Conservation (phyloP, 2,329 filamentous ascomycete genomes). For the Botrytis hyacinthi region DNA sequence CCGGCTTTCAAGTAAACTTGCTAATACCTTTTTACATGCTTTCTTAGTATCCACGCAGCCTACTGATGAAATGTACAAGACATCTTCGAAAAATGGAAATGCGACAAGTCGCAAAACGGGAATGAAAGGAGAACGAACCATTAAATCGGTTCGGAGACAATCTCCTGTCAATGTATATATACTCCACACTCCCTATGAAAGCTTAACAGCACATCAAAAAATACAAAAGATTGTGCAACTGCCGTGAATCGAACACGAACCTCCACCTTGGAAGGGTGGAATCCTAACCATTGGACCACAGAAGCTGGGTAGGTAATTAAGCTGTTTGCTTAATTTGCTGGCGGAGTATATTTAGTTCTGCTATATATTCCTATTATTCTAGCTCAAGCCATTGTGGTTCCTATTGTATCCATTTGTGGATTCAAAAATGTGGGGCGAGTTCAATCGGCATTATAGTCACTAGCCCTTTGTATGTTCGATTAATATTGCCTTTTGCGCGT, state of each 20-base stretch:
- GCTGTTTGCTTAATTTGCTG: not conserved
- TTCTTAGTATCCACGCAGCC: not conserved
- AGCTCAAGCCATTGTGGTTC: not conserved
- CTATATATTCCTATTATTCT: not conserved
- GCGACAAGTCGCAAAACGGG: not conserved
- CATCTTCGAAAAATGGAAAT: not conserved
- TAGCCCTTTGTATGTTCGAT: not conserved
- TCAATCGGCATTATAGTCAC: not conserved
- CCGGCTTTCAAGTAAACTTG: not conserved
- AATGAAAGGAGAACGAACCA: not conserved
- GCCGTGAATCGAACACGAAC: conserved; percentile 1
- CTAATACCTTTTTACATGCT: not conserved
- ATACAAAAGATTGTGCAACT: not conserved
- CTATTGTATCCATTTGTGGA: not conserved
- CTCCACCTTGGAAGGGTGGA: not conserved
- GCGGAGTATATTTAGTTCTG: rapidly evolving
- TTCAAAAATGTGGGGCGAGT: not conserved
- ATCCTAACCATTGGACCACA: conserved; percentile 1
- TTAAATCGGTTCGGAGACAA: not conserved
- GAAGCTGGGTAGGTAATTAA: not conserved
- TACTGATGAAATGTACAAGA: not conserved
- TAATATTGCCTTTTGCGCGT: not conserved
- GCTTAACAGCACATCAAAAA: not conserved
- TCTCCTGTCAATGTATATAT: too few species aligned
- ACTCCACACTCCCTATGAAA: not conserved